phyloP scores from a whole-genome alignment of 495 filamentous ascomycete genomes.

The Parathielavia hyrcaniae region DNA sequence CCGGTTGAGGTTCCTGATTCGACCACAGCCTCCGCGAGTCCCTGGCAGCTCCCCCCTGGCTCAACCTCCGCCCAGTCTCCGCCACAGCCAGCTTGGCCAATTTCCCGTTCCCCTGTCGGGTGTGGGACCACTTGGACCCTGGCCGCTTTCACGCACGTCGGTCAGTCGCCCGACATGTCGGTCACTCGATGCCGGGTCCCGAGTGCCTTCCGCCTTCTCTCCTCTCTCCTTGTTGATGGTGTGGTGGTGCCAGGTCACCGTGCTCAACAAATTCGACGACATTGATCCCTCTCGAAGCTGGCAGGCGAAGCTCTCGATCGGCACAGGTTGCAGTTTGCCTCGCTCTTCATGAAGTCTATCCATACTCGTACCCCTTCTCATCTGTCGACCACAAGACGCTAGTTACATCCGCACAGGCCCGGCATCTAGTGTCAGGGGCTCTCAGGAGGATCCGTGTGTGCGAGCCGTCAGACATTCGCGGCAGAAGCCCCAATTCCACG shows the following conservation, averaged over 20 bases:
- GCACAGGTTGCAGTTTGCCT: slow-evolving; percentile 8
- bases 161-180: too few species aligned
- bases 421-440: slow-evolving; percentile 21
- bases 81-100: slow-evolving; percentile 19
- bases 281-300: neutral
- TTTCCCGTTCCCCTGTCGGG: slow-evolving; percentile 19
- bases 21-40: slow-evolving; percentile 12
- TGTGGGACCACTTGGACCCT: slow-evolving; percentile 3
- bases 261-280: slow-evolving; percentile 2
- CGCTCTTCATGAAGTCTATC: neutral
- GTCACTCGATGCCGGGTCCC: too few species aligned
- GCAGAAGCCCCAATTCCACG: slow-evolving; percentile 17
- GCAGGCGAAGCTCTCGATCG: slow-evolving; percentile 7
- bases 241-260: slow-evolving; percentile 12
- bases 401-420: slow-evolving; percentile 10
- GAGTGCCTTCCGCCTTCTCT: slow-evolving; percentile 17
- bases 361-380: neutral
- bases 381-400: slow-evolving; percentile 4
- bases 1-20: slow-evolving; percentile 30
- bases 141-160: slow-evolving; percentile 10
- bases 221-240: slow-evolving; percentile 11
- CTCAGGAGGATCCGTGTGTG: slow-evolving; percentile 18
- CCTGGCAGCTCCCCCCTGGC: slow-evolving; percentile 19
- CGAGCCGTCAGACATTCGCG: slow-evolving; percentile 18
- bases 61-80: slow-evolving; percentile 18